Evolutionary conservation across 73 alveolate genomes (phyloP), one percentile per base, ranked within the genome.

Genomic region (Tetrahymena elliotti): DNA sequence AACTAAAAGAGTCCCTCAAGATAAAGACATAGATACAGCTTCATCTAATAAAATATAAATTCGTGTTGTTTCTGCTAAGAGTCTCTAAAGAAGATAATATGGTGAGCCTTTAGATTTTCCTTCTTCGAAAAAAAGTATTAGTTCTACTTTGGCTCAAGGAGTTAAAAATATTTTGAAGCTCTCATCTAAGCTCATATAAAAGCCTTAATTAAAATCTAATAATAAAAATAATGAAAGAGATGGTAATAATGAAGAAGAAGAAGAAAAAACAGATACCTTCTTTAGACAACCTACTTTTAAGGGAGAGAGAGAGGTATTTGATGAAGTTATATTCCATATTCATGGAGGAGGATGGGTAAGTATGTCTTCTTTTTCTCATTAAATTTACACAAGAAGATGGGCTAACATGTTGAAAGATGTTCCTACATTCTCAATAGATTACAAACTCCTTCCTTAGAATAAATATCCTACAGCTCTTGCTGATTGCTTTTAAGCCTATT

Each of bases 291-390:
- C 88, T 68, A 68, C 37, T 68, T n/a, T 27, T 35, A 68, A 68
- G 6, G 88, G 88, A 27, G 88, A 68, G 33, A 68, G 88, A 68
- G 88, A 68, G n/a, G 88, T 68, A 36, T 68, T 27, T 68, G 88
- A 68, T n/a, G 88, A 96, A 84, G 94, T 98, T 10, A 35, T 96
- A 4, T 94, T 98, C 34, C 97, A 98, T 95, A 96, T 98, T 12
- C 99, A 98, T 95, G 99, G 99, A 16, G 99, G 99, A 22, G 99
- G 99, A 82, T 98, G 98, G 96, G 98, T 98, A 2, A 97, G 99
- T 22, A 98, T 98, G 99, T 96, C 99, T 24, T 97, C 99, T 10
- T 96, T 96, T 40, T 95, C 98, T 33, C 99, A 98, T 97, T 97
- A 98, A 93, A 96, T 94, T 35, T 98, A 98, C 93, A 97, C 99